phyloP scores from a whole-genome alignment of 192 early-diverging fungal species.

The Coemansia sp. region DNA sequence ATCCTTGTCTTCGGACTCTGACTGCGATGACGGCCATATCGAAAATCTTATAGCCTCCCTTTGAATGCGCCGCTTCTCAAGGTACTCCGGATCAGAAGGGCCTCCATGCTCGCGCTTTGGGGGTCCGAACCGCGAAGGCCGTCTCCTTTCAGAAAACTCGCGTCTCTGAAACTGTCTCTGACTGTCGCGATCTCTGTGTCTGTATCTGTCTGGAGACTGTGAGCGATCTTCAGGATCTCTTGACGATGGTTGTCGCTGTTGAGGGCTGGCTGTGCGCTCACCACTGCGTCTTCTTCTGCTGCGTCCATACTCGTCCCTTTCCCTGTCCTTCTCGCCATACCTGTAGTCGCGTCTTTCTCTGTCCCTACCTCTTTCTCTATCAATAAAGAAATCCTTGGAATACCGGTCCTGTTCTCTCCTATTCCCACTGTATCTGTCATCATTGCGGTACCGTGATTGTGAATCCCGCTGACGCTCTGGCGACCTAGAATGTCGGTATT shows the following conservation, averaged over 20 bases:
- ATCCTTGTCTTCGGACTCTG: constrained; percentile 54
- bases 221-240: neutral
- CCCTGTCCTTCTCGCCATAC: neutral
- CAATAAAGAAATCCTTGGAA: no score
- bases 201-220: neutral
- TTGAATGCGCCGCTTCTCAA: constrained; percentile 37
- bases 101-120: constrained; percentile 7
- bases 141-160: neutral
- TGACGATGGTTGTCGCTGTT: neutral
- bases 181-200: neutral
- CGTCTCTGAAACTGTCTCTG: neutral
- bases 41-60: constrained; percentile 50
- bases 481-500: neutral
- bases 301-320: constrained; percentile 14
- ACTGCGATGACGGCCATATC: constrained; percentile 61
- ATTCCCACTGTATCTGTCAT: neutral
- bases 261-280: neutral
- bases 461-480: neutral
- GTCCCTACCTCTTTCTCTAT: neutral
- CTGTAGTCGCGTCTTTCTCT: constrained; percentile 1
- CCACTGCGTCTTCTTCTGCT: constrained; percentile 1
- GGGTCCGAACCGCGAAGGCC: neutral
- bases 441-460: neutral
- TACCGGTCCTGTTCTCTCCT: neutral
- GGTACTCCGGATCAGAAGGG: constrained; percentile 29